phyloP scores from a whole-genome alignment of 164 flowering plant species.

The Taxillus chinensis region DNA sequence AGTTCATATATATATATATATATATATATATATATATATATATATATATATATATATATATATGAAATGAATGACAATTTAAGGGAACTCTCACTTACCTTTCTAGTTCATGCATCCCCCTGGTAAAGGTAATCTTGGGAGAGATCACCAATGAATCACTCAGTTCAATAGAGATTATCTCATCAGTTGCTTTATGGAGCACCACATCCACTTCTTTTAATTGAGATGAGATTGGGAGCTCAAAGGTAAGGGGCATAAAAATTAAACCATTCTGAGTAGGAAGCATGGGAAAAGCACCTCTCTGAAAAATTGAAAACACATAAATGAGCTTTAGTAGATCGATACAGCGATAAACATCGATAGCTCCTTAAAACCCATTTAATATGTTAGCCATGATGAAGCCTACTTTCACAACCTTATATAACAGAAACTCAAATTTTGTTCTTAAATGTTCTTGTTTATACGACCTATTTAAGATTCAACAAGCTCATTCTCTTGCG shows the following conservation, averaged over 20 bases:
- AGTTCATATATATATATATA: too few species aligned
- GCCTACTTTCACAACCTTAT: too few species aligned
- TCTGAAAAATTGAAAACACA: slow-evolving; percentile 37
- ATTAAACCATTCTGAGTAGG: slow-evolving; percentile 66
- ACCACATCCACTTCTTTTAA: slow-evolving; percentile 52
- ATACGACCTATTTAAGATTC: too few species aligned
- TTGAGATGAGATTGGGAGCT: slow-evolving; percentile 55
- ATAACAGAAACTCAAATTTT: too few species aligned
- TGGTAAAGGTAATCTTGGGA: slow-evolving; percentile 33
- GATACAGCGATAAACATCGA: not conserved
- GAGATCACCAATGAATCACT: slow-evolving; percentile 19
- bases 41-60: too few species aligned
- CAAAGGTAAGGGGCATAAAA: slow-evolving; percentile 67
- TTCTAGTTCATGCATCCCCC: slow-evolving; percentile 61
- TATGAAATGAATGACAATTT: not conserved
- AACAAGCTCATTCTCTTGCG: too few species aligned
- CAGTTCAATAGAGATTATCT: slow-evolving; percentile 50
- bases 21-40: too few species aligned
- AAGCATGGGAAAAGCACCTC: slow-evolving; percentile 83
- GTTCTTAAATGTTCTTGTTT: too few species aligned
- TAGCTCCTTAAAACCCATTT: too few species aligned
- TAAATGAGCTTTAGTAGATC: not conserved
- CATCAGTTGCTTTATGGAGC: slow-evolving; percentile 94
- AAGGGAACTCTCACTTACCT: slow-evolving; percentile 24
- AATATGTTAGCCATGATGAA: too few species aligned